Evolutionary conservation across 805 yeast species (phyloP).

Genomic region (Zygotorulaspora danielsina): DNA sequence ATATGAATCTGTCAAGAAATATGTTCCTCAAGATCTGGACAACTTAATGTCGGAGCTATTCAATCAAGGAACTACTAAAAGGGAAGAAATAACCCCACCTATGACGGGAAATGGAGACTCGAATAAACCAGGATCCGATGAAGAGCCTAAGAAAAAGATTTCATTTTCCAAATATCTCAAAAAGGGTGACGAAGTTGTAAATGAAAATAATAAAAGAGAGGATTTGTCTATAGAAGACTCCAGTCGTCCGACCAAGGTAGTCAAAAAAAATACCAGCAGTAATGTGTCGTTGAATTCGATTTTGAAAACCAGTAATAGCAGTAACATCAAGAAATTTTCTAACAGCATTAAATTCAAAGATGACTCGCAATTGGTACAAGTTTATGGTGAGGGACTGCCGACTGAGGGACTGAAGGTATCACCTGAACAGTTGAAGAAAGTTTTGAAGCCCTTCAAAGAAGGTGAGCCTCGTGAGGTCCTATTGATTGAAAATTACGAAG

Average conservation of each 20-base stretch:
- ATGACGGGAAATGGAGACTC: conserved; percentile 4
- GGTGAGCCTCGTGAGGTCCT: conserved; percentile 34
- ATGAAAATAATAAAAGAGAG: conserved; percentile 22
- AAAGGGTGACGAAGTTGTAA: conserved; percentile 24
- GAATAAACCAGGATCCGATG: conserved; percentile 11
- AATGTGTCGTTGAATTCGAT: conserved; percentile 19
- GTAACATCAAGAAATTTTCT: conserved; percentile 6
- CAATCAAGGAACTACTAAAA: conserved; percentile 6
- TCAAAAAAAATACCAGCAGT: conserved; percentile 2
- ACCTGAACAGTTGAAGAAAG: conserved; percentile 29
- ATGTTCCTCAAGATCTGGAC: conserved; percentile 10
- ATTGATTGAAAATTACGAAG: conserved; percentile 18
- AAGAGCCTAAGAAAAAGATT: conserved; percentile 32
- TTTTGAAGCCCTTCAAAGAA: conserved; percentile 33
- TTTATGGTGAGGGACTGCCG: conserved; percentile 36
- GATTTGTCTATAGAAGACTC: not conserved
- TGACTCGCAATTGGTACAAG: conserved; percentile 27
- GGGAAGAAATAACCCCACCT: conserved; percentile 9
- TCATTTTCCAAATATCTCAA: conserved; percentile 34
- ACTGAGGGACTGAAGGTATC: conserved; percentile 28
- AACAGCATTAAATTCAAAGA: conserved; percentile 26
- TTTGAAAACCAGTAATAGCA: conserved; percentile 18
- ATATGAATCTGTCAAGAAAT: conserved; percentile 11
- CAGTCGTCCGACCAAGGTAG: conserved; percentile 6
- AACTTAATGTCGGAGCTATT: not conserved